Percentiles rank a stretch among this genome's conserved stretches.
These are phyloP conservation scores for Paraphoma sp. DNA, from an alignment of 2,329 filamentous ascomycete genomes.

Conservation along the genomic window DNA sequence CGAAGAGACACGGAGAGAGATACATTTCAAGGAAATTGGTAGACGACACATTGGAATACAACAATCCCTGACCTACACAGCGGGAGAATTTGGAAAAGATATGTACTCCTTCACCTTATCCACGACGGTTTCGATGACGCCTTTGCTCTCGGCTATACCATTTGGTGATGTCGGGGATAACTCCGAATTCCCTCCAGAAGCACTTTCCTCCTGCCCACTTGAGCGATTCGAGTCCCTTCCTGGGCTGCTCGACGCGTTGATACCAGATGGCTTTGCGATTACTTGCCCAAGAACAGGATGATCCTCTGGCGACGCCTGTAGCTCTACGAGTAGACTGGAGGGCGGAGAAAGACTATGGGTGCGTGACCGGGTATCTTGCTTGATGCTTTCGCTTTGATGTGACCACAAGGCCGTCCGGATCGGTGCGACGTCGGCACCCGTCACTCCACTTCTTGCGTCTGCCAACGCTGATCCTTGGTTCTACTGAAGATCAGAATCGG, in stretches of 20 bases:
- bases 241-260: background rate
- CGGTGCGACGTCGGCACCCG: background rate
- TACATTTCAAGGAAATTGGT: background rate
- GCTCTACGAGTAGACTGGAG: background rate
- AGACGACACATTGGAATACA: background rate
- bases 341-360: background rate
- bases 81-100: background rate
- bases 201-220: background rate
- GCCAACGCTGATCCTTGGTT: background rate
- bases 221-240: background rate
- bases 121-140: background rate
- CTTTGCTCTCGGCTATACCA: background rate
- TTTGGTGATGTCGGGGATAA: background rate
- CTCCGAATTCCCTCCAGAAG: background rate
- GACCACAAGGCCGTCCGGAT: background rate
- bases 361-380: background rate
- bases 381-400: background rate
- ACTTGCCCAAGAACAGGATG: too few species aligned
- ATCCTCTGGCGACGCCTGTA: too few species aligned
- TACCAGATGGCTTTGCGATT: background rate
- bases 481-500: conserved; percentile 46
- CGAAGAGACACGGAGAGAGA: too few species aligned
- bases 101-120: background rate
- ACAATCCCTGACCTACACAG: background rate
- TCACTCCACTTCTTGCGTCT: background rate